Base-by-base conservation (phyloP, 768 basidiomycete genomes). In the Dacryopinax spathularia region DNA sequence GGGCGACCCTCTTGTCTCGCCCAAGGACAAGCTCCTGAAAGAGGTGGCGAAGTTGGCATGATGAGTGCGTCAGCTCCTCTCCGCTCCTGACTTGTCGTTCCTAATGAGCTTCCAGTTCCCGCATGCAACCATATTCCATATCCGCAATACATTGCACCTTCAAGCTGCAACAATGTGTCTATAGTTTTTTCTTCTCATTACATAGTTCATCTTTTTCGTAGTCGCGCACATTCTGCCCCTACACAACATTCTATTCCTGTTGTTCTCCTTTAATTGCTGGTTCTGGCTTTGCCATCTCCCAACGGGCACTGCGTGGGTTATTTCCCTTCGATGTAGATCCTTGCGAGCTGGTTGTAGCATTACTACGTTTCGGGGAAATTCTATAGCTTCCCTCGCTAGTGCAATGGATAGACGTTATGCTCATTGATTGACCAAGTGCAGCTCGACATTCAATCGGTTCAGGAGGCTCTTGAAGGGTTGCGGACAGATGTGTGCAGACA, bases 21-120 rank as follows among this genome's bases (percentile, higher is more conserved):
- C 76, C n/a, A 72, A 69, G 61, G 69, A 73, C 65, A 76, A 76
- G 68, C 68, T 76, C 34, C 63, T 73, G 43, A 70, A 66, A 61
- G 69, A 66, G 61, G 48, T 56, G 48, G 48, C 48, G 25, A 56
- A 56, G 48, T 56, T 56, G 31, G 48, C 48, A 56, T 56, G 48
- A 56, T 56, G 48, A 56, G 48, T 56, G 18, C 12, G 48, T 29
- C n/a, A 31, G 25, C 5, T 41, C n/a, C n/a, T n/a, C n/a, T n/a
- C n/a, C n/a, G n/a, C n/a, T n/a, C n/a, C n/a, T n/a, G n/a, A n/a
- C n/a, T n/a, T n/a, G n/a, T n/a, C n/a, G n/a, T n/a, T n/a, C n/a
- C n/a, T n/a, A n/a, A n/a, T n/a, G n/a, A n/a, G n/a, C n/a, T 13
- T 27, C 15, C 18, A 56, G 48, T 56, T 56, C 48, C 48, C 48